A percentile compares a stretch with the other conserved stretches of the same genome.
Conservation (phyloP, 306 rosid genomes). For the Sphenostylis stenocarpa region DNA sequence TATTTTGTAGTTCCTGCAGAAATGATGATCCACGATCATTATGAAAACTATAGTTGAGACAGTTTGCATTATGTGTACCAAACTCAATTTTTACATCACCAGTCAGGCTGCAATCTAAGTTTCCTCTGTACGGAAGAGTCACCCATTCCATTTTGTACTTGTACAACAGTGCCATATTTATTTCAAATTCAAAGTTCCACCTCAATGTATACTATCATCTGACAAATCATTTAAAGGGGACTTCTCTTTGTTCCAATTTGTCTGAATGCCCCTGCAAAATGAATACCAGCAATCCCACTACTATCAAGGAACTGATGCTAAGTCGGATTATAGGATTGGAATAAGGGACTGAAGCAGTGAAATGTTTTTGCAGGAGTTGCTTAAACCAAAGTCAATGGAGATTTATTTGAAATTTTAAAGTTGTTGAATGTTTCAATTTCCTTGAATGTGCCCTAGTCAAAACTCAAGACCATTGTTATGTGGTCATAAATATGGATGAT, state of each 20-base stretch:
- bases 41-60: not conserved
- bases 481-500: not conserved
- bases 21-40: not conserved
- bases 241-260: not conserved
- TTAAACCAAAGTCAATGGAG: not conserved
- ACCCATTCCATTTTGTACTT: not conserved
- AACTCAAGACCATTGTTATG: not conserved
- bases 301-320: slow-evolving; percentile 6
- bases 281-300: not conserved
- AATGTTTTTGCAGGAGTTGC: not conserved
- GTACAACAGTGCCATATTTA: not conserved
- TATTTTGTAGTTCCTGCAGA: not conserved
- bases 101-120: too few species aligned
- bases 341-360: slow-evolving; percentile 4
- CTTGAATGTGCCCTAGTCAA: not conserved
- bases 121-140: too few species aligned
- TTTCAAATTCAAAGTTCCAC: not conserved
- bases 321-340: not conserved
- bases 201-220: slow-evolving; percentile 17
- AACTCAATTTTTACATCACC: too few species aligned
- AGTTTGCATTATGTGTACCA: not conserved
- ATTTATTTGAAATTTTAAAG: not conserved
- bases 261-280: not conserved
- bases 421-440: slow-evolving; percentile 6
- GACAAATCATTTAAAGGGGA: not conserved